Evolutionary conservation across 805 yeast genomes (phyloP).

Genomic region (Ogataea nakhonphanomensis): DNA sequence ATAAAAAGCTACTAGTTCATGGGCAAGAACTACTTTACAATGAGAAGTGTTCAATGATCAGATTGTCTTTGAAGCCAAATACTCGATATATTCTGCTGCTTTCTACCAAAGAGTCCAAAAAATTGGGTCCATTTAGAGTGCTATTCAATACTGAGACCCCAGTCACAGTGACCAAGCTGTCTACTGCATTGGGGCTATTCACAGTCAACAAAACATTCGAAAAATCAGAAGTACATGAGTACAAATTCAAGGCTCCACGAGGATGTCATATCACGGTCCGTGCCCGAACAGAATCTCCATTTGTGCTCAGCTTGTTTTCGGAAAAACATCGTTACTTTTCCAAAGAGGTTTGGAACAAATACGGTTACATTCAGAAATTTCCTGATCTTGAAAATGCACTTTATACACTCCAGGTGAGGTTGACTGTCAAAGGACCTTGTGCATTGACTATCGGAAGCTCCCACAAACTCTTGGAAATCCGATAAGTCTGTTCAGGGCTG

Average conservation of each 20-base stretch:
- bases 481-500: slow-evolving; percentile 1
- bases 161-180: slow-evolving; percentile 7
- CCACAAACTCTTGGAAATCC: background rate
- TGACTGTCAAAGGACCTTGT: background rate
- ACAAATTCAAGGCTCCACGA: slow-evolving; percentile 3
- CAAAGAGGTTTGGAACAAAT: background rate
- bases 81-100: slow-evolving; percentile 44
- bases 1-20: slow-evolving; percentile 29
- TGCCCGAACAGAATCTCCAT: background rate
- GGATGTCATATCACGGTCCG: background rate
- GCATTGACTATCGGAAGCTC: slow-evolving; percentile 5
- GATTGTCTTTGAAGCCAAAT: slow-evolving; percentile 27
- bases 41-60: slow-evolving; percentile 22
- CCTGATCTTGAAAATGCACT: background rate
- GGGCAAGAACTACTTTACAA: slow-evolving; percentile 35
- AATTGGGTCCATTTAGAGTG: slow-evolving; percentile 31
- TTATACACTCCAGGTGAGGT: background rate
- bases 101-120: slow-evolving; percentile 42
- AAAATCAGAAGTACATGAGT: background rate
- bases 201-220: background rate
- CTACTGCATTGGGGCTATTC: slow-evolving; percentile 14
- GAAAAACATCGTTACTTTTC: background rate
- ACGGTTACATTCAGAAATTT: slow-evolving; percentile 1
- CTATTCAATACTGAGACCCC: slow-evolving; percentile 24
- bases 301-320: background rate